Conservation (phyloP, 2,329 filamentous ascomycete genomes). For the Moelleriella libera region DNA sequence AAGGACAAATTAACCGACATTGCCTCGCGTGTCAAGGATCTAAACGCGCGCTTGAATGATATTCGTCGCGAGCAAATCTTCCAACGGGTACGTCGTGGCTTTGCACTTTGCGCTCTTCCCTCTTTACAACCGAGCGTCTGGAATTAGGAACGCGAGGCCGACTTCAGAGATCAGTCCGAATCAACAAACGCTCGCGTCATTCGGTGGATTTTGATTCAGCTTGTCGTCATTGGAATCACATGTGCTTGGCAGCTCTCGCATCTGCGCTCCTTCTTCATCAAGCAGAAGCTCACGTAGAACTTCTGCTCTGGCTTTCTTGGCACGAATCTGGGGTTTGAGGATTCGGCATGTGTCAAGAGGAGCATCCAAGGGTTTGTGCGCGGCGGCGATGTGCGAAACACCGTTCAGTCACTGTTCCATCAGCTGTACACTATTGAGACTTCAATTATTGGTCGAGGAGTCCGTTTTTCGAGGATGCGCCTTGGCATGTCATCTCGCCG, state of each 20-base stretch:
- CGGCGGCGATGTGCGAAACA: no score
- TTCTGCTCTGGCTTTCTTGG: not conserved
- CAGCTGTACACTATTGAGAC: no score
- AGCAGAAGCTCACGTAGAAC: slow-evolving; percentile 57
- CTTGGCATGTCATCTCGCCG: no score
- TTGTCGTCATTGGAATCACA: slow-evolving; percentile 69
- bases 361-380: not conserved
- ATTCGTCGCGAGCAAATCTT: slow-evolving; percentile 92
- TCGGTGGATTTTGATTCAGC: slow-evolving; percentile 85
- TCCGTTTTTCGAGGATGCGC: no score
- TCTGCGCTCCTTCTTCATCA: slow-evolving; percentile 96
- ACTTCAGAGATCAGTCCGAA: slow-evolving; percentile 97
- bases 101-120: not conserved
- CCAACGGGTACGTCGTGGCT: slow-evolving; percentile 53
- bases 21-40: slow-evolving; percentile 72
- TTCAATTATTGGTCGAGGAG: no score
- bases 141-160: slow-evolving; percentile 81
- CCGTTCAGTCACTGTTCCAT: no score
- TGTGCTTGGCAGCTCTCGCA: slow-evolving; percentile 97
- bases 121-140: not conserved
- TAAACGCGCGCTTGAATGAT: slow-evolving; percentile 77
- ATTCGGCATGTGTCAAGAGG: not conserved
- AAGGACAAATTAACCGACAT: slow-evolving; percentile 89
- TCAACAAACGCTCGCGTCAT: slow-evolving; percentile 82
- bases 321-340: not conserved